These are phyloP conservation scores for Helicocarpus griseus DNA, from an alignment of 2,329 filamentous ascomycete species.

Conservation along the genomic window DNA sequence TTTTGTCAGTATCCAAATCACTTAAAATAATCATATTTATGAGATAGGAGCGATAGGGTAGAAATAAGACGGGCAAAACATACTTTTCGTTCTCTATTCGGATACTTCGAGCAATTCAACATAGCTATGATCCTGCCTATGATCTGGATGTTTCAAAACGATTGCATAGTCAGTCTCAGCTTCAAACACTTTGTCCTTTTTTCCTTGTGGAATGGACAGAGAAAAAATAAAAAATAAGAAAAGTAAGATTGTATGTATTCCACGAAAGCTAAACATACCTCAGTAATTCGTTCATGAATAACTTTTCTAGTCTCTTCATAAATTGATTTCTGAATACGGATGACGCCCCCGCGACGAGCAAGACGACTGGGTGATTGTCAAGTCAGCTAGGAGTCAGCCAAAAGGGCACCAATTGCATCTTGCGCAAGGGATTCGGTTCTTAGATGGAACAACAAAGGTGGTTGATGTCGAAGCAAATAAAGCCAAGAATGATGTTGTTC, in stretches of 20 bases:
- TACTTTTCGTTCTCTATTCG: not conserved
- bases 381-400: not conserved
- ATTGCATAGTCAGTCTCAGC: not conserved
- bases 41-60: not conserved
- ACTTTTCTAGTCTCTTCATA: slow-evolving; percentile 21
- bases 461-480: too few species aligned
- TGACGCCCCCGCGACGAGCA: slow-evolving; percentile 26
- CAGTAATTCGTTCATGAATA: slow-evolving; percentile 12
- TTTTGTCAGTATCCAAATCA: not conserved
- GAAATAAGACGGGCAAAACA: not conserved
- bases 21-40: too few species aligned
- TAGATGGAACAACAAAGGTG: too few species aligned
- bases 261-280: slow-evolving; percentile 15
- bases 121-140: not conserved
- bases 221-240: not conserved
- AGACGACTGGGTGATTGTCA: slow-evolving; percentile 18
- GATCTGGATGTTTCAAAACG: not conserved
- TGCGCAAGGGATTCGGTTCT: too few species aligned
- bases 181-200: not conserved
- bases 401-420: too few species aligned
- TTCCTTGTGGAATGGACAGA: not conserved
- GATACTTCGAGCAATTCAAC: not conserved
- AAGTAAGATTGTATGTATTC: not conserved
- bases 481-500: too few species aligned
- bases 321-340: slow-evolving; percentile 20